Evolutionary conservation across 2,329 filamentous ascomycete genomes (phyloP), one percentile per base, ranked within the genome.

Genomic region (Hypomyces rosellus): DNA sequence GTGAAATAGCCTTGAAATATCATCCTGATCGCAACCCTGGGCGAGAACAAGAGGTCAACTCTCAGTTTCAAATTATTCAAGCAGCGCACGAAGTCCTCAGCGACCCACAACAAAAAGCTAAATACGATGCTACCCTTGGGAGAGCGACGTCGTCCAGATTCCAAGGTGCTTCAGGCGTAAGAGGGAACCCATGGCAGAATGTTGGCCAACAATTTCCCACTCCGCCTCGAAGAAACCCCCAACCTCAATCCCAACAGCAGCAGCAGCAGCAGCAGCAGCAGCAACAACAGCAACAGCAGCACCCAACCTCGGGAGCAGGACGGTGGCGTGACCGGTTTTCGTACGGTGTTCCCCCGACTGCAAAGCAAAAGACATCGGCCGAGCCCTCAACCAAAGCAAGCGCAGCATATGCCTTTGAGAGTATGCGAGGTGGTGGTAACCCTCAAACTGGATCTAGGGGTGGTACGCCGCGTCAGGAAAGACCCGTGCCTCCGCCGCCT

Each of bases 1-100:
- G 5, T 30, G 18, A 11, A 20, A 4, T 51, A 89, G 89, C 89
- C 44, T 74, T 95, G 43, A 87, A 88, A 66, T 95, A 87, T 62
- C 90, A 96, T 63, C 90, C 90, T 7, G 90, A 96, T 65, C 85
- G 90, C 53, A 95, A 96, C 63, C 88, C 86, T 11, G 90, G 90
- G 46, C 82, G 81, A 62, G 89, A 95, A 69, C 71, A 80, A 51
- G 88, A 92, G 62, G 86, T 86, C 63, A 88, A 88, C 57, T 76
- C 85, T 33, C 87, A 88, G 62, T 96, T 96, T 62, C 88, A 95
- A 66, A 80, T 85, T 45, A 95, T 96, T 45, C 88, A 95, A 67
- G 82, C 86, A 4, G 90, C 90, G 18, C 85, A 95, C 63, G 90
- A 96, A 65, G 76, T 96, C 48, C 67, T 83, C 13, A 74, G 70